Conservation (phyloP, 2,329 filamentous ascomycete genomes). For the Tolypocladium album region DNA sequence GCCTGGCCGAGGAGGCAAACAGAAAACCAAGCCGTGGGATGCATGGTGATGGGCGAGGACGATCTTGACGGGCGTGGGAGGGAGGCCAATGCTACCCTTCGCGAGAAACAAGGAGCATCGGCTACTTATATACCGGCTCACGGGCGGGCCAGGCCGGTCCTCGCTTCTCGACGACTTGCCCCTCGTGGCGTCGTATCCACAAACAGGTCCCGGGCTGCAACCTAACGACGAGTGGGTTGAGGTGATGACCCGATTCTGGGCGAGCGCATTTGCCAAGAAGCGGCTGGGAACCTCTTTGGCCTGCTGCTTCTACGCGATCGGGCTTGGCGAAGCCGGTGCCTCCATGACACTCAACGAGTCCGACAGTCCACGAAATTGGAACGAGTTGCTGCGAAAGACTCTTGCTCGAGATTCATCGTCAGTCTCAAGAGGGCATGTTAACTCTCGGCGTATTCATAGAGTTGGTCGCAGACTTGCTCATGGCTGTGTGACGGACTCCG, state of each 20-base stretch:
- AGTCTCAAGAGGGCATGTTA: neutral
- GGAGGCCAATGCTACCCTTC: neutral
- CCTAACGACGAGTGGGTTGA: neutral
- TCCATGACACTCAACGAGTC: neutral
- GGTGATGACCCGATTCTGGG: neutral
- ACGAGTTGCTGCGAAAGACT: neutral
- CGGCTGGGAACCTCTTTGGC: conserved; percentile 4
- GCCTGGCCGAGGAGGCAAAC: conserved; percentile 6
- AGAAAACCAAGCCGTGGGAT: conserved; percentile 5
- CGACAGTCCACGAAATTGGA: neutral
- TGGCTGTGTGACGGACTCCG: neutral
- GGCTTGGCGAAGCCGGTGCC: neutral
- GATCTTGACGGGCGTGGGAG: neutral
- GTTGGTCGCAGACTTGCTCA: neutral
- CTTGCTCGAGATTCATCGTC: neutral
- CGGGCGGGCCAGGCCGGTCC: neutral
- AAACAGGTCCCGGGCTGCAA: neutral
- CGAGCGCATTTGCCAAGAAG: conserved; percentile 1
- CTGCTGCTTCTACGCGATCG: neutral
- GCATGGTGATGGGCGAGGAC: conserved; percentile 2
- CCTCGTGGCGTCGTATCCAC: neutral
- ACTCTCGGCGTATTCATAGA: neutral
- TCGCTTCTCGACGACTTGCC: neutral
- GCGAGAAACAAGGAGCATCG: neutral
- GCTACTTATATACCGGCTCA: neutral